Evolutionary conservation across 1,139 yeast species (phyloP), one percentile per base, ranked within the genome.

Genomic region (Pneumocystis canis): DNA sequence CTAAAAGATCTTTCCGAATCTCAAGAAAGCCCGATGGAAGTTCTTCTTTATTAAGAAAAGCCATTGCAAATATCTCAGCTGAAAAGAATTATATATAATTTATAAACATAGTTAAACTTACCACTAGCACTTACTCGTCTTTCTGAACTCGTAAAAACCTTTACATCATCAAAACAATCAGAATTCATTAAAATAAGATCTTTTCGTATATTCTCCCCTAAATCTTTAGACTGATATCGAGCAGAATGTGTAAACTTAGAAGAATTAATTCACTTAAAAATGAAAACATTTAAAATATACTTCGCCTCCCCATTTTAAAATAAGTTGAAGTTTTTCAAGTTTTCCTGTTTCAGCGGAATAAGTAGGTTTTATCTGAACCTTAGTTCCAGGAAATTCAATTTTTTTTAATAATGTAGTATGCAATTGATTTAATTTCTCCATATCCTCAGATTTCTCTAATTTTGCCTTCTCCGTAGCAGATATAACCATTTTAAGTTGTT

Each of bases 301-400:
- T 73, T 94, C 99, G 68, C 99, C 99, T 69, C 98, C 98, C 98
- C 98, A 94, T 73, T 94, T 94, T 70, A 92, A 78, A 67, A 92
- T 94, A 67, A 94, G 84, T 74, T 94, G 98, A 30, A 92, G 97
- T 71, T 94, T 94, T 68, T 90, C 97, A 25, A 92, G 95, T 61
- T 86, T 90, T 9, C 82, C 81, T 63, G 61, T 60, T 7, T 66
- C 85, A 7, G 78, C 76, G 69, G 82, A 81, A 63, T 89, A 73
- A 4, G 95, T 83, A 0, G 99, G 99, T 72, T 94, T 94, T 69
- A 94, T 78, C 75, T 94, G 99, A 65, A 94, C 87, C 71, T 94
- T 94, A 0, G 99, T 94, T 5, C 99, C 99, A 0, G 97, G 97
- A 70, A 92, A 84, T 62, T 82, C 78, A 79, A 90, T 80, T 71